Conservation (phyloP, 345 rosid species). For the Anacardium occidentale region DNA sequence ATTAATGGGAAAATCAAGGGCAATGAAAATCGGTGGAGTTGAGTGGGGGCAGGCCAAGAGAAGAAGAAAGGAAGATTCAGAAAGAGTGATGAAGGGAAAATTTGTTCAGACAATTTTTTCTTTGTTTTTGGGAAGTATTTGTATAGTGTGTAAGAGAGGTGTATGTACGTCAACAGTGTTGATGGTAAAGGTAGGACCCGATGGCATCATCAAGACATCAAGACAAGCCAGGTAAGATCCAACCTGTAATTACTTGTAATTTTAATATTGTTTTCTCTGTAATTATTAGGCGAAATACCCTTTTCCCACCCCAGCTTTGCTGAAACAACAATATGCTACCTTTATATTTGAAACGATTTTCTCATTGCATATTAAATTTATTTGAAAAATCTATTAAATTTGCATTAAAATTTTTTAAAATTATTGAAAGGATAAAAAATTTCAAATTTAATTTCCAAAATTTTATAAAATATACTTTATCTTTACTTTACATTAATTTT, state of each 20-base stretch:
- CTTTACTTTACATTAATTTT: too few species aligned
- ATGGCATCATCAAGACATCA: background rate
- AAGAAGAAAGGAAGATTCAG: slow-evolving; percentile 3
- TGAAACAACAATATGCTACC: too few species aligned
- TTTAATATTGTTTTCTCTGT: too few species aligned
- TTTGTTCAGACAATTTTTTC: background rate
- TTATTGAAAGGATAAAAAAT: too few species aligned
- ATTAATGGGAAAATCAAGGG: background rate
- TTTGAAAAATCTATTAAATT: too few species aligned
- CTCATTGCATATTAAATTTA: too few species aligned
- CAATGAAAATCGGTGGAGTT: slow-evolving; percentile 13
- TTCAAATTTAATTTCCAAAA: too few species aligned
- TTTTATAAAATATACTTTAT: too few species aligned
- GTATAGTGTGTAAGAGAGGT: background rate
- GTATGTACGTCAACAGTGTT: background rate
- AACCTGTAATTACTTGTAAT: background rate
- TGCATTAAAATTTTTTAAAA: too few species aligned
- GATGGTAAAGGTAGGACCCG: background rate
- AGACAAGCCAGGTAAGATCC: background rate
- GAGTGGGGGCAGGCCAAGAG: background rate
- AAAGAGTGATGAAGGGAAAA: background rate
- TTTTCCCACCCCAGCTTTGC: too few species aligned
- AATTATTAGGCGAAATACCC: too few species aligned
- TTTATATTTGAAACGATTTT: too few species aligned
- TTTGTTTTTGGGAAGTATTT: background rate